Evolutionary conservation across 129 eudicot species (phyloP).

Genomic region (Helianthus annuus): DNA sequence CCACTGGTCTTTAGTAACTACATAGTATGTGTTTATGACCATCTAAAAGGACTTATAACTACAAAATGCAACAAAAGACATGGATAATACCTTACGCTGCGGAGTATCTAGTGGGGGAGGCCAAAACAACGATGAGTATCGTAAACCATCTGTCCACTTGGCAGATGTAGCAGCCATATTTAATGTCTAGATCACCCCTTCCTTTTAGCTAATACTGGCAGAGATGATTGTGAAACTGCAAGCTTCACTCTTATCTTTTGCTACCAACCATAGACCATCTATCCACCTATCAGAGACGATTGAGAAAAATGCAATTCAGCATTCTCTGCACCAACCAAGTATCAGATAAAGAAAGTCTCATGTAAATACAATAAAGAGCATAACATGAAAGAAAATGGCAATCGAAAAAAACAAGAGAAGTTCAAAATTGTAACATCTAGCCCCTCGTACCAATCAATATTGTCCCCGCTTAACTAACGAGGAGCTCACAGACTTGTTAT

Average conservation of each 20-base stretch:
- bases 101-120: conserved; percentile 79
- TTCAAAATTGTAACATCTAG: background rate
- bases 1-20: conserved; percentile 14
- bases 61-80: conserved; percentile 14
- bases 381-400: background rate
- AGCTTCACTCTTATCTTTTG: conserved; percentile 36
- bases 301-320: conserved; percentile 63
- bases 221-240: conserved; percentile 26
- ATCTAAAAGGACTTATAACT: conserved; percentile 17
- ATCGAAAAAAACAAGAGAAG: background rate
- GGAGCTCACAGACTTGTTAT: too few species aligned
- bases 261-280: conserved; percentile 50
- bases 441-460: too few species aligned
- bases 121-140: conserved; percentile 88
- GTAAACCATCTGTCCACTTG: conserved; percentile 91
- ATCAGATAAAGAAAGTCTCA: conserved; percentile 5
- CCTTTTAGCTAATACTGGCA: conserved; percentile 29
- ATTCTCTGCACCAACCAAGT: conserved; percentile 34
- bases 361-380: conserved; percentile 10
- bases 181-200: conserved; percentile 13
- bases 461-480: too few species aligned
- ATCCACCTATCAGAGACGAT: conserved; percentile 14
- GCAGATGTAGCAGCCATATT: conserved; percentile 71
- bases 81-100: conserved; percentile 65
- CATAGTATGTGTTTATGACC: background rate